Evolutionary conservation across 495 filamentous ascomycete genomes (phyloP).

Genomic region (Penicillium canariense): DNA sequence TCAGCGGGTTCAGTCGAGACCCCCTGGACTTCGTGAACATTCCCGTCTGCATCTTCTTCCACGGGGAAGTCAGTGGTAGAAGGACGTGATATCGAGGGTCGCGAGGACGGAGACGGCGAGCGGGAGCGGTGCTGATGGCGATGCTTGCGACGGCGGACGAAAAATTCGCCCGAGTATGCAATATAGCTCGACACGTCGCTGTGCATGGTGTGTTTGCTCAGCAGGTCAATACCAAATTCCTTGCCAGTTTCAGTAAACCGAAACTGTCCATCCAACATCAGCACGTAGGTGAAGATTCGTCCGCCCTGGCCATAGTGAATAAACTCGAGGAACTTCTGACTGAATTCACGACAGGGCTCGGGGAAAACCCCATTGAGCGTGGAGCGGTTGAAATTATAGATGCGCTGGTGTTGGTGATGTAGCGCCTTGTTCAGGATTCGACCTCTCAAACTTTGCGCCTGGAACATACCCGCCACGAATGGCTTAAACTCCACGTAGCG

Average conservation of each 20-base stretch:
- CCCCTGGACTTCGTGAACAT: constrained; percentile 35
- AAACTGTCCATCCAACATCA: constrained; percentile 80
- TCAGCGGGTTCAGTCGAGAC: constrained; percentile 56
- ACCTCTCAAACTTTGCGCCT: constrained; percentile 68
- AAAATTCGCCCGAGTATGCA: constrained; percentile 90
- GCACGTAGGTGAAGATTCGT: constrained; percentile 86
- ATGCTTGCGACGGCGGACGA: constrained; percentile 66
- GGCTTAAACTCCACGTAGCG: constrained; percentile 90
- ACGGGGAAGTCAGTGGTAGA: constrained; percentile 29
- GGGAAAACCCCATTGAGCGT: constrained; percentile 66
- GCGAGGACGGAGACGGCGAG: constrained; percentile 7
- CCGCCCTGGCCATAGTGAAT: constrained; percentile 81
- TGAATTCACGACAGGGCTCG: constrained; percentile 58
- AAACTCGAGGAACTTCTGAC: constrained; percentile 79
- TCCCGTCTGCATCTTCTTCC: constrained; percentile 48
- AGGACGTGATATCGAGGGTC: constrained; percentile 3
- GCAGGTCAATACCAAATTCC: constrained; percentile 87
- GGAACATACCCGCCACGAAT: constrained; percentile 88
- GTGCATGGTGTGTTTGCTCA: constrained; percentile 95
- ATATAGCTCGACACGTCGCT: constrained; percentile 87
- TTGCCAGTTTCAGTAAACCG: constrained; percentile 94
- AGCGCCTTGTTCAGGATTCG: constrained; percentile 77
- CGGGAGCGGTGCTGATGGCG: constrained; percentile 30
- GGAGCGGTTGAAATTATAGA: constrained; percentile 79
- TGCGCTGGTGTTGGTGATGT: constrained; percentile 81